phyloP scores from a whole-genome alignment of 768 basidiomycete genomes.

The Strobilomyces confusus region DNA sequence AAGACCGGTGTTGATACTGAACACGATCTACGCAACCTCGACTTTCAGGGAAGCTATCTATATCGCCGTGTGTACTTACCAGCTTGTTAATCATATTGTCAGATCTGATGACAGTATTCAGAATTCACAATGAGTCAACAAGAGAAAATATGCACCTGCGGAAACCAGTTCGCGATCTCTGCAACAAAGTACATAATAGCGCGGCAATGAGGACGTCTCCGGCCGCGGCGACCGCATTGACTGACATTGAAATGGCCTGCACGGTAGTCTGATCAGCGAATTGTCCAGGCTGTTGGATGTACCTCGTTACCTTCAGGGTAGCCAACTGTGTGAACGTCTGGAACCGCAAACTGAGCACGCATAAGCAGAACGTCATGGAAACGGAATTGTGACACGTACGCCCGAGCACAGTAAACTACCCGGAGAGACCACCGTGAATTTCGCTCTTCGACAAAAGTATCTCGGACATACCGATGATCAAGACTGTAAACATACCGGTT shows the following conservation, averaged over 20 bases:
- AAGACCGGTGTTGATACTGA: constrained; percentile 44
- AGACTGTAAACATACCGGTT: constrained; percentile 16
- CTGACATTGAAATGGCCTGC: constrained; percentile 44
- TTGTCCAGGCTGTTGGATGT: background rate
- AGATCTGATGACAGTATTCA: constrained; percentile 26
- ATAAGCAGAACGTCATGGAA: background rate
- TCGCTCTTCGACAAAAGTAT: background rate
- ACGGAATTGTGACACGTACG: constrained; percentile 30
- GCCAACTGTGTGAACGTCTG: constrained; percentile 45
- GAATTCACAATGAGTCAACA: background rate
- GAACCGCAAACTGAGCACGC: constrained; percentile 34
- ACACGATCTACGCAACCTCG: constrained; percentile 38
- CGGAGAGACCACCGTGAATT: constrained; percentile 1
- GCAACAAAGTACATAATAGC: constrained; percentile 44
- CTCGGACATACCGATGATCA: constrained; percentile 33
- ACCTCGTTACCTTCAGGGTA: constrained; percentile 39
- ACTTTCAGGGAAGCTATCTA: background rate
- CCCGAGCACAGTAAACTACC: constrained; percentile 35
- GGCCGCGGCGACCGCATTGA: constrained; percentile 52
- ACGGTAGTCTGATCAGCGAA: background rate
- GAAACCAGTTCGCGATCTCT: constrained; percentile 51
- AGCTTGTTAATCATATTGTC: constrained; percentile 54
- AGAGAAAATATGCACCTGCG: constrained; percentile 31
- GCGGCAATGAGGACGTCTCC: constrained; percentile 51
- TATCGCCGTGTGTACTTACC: constrained; percentile 8